Percentiles rank a stretch among this genome's conserved stretches.
phyloP scores from a whole-genome alignment of 2,329 filamentous ascomycete species.

The Penicillium sp. region DNA sequence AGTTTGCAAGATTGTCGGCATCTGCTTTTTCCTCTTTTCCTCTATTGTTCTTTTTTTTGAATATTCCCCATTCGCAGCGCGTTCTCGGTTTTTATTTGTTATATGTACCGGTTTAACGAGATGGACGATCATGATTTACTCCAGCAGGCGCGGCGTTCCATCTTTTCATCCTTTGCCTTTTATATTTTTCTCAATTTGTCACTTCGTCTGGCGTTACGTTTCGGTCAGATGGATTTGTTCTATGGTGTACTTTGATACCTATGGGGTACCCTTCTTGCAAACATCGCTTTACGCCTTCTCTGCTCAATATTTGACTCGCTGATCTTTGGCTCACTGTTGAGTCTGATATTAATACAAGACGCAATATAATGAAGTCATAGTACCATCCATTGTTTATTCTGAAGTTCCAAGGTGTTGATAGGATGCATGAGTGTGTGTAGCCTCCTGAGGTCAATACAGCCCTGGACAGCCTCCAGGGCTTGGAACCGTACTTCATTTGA shows the following conservation, averaged over 20 bases:
- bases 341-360: neutral
- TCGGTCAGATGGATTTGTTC: neutral
- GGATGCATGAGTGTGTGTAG: too few relatives aligned
- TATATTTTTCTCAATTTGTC: neutral
- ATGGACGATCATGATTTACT: constrained; percentile 14
- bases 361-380: neutral
- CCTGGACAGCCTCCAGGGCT: too few relatives aligned
- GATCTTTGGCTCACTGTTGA: neutral
- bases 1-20: constrained; percentile 2
- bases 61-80: constrained; percentile 3
- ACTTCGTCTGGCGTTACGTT: neutral
- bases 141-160: constrained; percentile 17
- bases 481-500: too few relatives aligned
- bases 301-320: neutral
- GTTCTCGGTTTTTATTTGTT: neutral
- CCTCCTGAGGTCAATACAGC: too few relatives aligned
- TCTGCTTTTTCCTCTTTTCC: neutral
- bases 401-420: too few relatives aligned
- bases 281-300: neutral
- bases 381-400: too few relatives aligned
- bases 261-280: neutral
- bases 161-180: neutral
- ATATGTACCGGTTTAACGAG: constrained; percentile 2
- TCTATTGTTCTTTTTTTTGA: neutral
- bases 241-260: neutral